Evolutionary conservation across 2,329 filamentous ascomycete genomes (phyloP).

Genomic region (Xylaria sp.): DNA sequence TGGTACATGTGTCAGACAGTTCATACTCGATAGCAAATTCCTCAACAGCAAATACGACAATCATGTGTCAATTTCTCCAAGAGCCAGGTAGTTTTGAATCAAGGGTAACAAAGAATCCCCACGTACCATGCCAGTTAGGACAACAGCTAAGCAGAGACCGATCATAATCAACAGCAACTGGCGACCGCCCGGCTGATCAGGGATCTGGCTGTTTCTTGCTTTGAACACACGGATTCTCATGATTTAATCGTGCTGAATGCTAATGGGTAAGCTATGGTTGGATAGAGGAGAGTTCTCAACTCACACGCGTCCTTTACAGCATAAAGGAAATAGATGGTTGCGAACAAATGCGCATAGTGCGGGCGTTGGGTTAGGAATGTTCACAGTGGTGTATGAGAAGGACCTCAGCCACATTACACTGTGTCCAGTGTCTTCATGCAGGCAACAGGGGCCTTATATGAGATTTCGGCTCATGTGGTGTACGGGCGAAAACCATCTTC

Average conservation of each 20-base stretch:
- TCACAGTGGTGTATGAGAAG: too few species aligned
- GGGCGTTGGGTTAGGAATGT: too few species aligned
- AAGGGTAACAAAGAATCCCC: neutral
- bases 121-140: slow-evolving; percentile 26
- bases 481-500: too few species aligned
- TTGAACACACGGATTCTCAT: neutral
- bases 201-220: neutral
- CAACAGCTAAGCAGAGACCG: slow-evolving; percentile 19
- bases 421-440: neutral
- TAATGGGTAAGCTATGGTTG: neutral
- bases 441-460: neutral
- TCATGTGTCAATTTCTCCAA: neutral
- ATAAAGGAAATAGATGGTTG: neutral
- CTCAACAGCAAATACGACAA: neutral
- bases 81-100: too few species aligned
- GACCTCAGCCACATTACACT: too few species aligned
- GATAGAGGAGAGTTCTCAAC: neutral
- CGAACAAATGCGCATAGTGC: neutral
- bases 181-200: neutral
- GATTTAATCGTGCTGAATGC: neutral
- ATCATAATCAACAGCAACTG: slow-evolving; percentile 7
- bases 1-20: neutral
- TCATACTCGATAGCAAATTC: neutral
- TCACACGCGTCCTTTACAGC: too few species aligned
- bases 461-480: too few species aligned